Conservation (phyloP, 2,329 filamentous ascomycete genomes). For the Penicillium sp. region DNA sequence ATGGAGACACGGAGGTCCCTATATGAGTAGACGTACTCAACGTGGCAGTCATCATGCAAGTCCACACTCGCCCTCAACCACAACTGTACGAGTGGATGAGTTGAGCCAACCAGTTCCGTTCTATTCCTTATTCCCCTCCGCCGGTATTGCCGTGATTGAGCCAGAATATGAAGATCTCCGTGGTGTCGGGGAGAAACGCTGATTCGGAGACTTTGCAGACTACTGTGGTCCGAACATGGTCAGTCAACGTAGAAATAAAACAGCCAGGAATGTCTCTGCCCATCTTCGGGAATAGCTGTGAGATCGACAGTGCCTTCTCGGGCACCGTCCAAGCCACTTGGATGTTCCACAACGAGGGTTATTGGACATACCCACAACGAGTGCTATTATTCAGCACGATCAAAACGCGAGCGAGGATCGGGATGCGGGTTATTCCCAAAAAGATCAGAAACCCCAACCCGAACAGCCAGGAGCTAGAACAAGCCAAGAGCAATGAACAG, state of each 20-base stretch:
- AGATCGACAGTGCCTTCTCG: background rate
- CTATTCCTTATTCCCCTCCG: slow-evolving; percentile 19
- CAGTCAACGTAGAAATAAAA: background rate
- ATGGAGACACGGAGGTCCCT: slow-evolving; percentile 14
- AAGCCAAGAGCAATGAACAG: slow-evolving; percentile 6
- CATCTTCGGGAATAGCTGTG: background rate
- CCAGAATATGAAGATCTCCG: slow-evolving; percentile 6
- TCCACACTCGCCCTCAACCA: slow-evolving; percentile 29
- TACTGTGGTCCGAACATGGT: background rate
- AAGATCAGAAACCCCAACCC: background rate
- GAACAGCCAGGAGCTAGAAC: slow-evolving; percentile 5
- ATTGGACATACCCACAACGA: slow-evolving; percentile 23
- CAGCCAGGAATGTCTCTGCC: background rate
- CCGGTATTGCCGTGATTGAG: slow-evolving; percentile 7
- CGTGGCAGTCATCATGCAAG: slow-evolving; percentile 42
- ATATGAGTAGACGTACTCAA: slow-evolving; percentile 39
- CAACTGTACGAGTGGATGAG: slow-evolving; percentile 16
- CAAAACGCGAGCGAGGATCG: background rate
- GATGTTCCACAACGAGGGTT: slow-evolving; percentile 20
- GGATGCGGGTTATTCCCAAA: background rate
- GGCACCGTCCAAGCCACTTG: slow-evolving; percentile 10
- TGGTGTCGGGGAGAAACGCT: slow-evolving; percentile 1
- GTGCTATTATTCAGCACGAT: slow-evolving; percentile 15
- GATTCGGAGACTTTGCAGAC: background rate
- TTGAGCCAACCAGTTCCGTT: slow-evolving; percentile 14